Evolutionary conservation across 1,284 basidiomycete genomes (phyloP).

Genomic region (Amylostereum areolatum): DNA sequence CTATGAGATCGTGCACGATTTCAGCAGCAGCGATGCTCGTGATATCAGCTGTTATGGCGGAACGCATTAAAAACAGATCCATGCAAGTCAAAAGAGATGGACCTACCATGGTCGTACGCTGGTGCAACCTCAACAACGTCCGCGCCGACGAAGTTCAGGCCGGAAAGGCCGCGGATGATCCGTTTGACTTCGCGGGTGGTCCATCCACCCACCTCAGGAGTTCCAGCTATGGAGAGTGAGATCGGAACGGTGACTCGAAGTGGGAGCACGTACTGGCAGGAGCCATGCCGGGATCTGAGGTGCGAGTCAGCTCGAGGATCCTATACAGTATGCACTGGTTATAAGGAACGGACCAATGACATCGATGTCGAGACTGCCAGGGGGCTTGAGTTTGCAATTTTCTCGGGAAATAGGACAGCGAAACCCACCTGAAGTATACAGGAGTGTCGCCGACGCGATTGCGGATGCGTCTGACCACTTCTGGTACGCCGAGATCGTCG

Average conservation of each 20-base stretch:
- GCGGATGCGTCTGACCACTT: conserved; percentile 59
- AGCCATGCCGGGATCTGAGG: conserved; percentile 68
- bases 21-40: conserved; percentile 70
- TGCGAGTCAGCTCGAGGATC: neutral
- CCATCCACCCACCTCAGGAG: conserved; percentile 79
- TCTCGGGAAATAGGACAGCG: neutral
- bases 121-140: conserved; percentile 81
- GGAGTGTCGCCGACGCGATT: conserved; percentile 60
- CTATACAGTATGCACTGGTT: neutral
- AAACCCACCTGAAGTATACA: conserved; percentile 63
- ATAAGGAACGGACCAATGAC: conserved; percentile 51
- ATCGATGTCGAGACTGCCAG: conserved; percentile 63
- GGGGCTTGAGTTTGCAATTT: neutral
- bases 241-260: too few relatives aligned
- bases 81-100: neutral
- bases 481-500: conserved; percentile 60
- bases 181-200: conserved; percentile 77
- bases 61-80: neutral
- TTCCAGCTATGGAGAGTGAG: conserved; percentile 60
- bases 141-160: conserved; percentile 71
- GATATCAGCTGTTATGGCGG: conserved; percentile 43
- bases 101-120: conserved; percentile 61
- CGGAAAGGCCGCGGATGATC: conserved; percentile 70
- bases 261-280: conserved; percentile 61
- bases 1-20: conserved; percentile 64